Conservation (phyloP, 495 filamentous ascomycete genomes). For the Patellaria atrata region DNA sequence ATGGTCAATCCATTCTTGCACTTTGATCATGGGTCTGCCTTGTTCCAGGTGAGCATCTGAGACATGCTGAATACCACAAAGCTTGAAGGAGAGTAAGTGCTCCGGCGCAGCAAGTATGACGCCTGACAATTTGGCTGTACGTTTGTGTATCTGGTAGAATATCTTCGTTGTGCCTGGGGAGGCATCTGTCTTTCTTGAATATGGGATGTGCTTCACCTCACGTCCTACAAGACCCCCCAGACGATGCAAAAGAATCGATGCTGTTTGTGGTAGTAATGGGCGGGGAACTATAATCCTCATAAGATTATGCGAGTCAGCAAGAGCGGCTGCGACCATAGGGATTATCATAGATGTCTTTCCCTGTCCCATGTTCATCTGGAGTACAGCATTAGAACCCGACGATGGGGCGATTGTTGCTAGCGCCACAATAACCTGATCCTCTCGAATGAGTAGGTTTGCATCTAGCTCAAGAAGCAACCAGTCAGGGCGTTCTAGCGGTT, state of each 20-base stretch:
- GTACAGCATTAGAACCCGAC: slow-evolving; percentile 34
- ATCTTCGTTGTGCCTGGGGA: slow-evolving; percentile 18
- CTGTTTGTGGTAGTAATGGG: slow-evolving; percentile 36
- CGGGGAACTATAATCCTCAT: slow-evolving; percentile 38
- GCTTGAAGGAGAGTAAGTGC: slow-evolving; percentile 37
- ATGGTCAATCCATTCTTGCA: slow-evolving; percentile 34
- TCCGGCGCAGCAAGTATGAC: slow-evolving; percentile 38
- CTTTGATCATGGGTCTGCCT: slow-evolving; percentile 29
- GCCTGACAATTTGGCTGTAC: slow-evolving; percentile 20
- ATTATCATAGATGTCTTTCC: slow-evolving; percentile 40
- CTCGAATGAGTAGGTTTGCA: slow-evolving; percentile 36
- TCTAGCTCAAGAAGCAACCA: slow-evolving; percentile 48
- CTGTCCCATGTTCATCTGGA: slow-evolving; percentile 41
- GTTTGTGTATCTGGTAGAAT: slow-evolving; percentile 24
- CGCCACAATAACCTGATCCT: slow-evolving; percentile 39
- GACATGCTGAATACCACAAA: slow-evolving; percentile 35
- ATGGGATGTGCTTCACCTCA: slow-evolving; percentile 34
- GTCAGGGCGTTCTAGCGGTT: slow-evolving; percentile 31
- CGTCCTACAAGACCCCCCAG: slow-evolving; percentile 36
- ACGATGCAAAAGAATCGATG: slow-evolving; percentile 33
- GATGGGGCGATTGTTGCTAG: slow-evolving; percentile 34
- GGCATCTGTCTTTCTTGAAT: slow-evolving; percentile 33
- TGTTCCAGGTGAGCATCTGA: slow-evolving; percentile 26
- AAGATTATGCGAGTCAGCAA: slow-evolving; percentile 34
- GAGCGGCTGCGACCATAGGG: slow-evolving; percentile 35